Conservation (phyloP, 257 asterid genomes). For the Capsicum pubescens region DNA sequence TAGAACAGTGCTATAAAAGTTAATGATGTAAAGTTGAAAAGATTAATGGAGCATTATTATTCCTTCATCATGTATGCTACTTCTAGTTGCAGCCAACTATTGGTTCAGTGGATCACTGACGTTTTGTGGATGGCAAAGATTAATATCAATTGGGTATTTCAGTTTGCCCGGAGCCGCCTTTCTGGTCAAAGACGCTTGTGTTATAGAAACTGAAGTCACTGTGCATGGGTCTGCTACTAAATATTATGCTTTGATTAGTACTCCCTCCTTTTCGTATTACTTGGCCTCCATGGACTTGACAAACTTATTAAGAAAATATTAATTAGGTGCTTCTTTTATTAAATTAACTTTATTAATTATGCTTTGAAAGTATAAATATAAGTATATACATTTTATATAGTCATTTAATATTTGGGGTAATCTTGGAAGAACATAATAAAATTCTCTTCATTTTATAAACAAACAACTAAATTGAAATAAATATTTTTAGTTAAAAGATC, state of each 20-base stretch:
- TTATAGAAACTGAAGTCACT: conserved; percentile 64
- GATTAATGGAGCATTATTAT: background rate
- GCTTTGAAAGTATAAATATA: no score
- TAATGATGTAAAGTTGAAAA: background rate
- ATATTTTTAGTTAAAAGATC: no score
- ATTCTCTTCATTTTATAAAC: no score
- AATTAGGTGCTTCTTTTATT: no score
- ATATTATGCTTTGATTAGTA: background rate
- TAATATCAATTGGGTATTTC: conserved; percentile 49
- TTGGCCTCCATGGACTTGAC: no score
- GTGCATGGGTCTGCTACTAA: conserved; percentile 55
- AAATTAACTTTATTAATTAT: no score
- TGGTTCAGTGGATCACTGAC: conserved; percentile 62
- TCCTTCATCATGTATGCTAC: background rate
- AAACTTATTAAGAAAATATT: no score
- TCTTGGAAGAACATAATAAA: no score
- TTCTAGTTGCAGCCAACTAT: conserved; percentile 55
- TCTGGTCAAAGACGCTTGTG: conserved; percentile 50
- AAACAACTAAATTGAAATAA: no score
- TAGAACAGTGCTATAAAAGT: background rate
- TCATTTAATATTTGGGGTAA: no score
- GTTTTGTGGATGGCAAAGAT: conserved; percentile 67
- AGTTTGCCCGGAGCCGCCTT: conserved; percentile 39
- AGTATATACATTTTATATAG: no score
- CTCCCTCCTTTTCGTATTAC: no score